Evolutionary conservation across 1,284 basidiomycete species (phyloP).

Genomic region (Leccinum fuscescens): DNA sequence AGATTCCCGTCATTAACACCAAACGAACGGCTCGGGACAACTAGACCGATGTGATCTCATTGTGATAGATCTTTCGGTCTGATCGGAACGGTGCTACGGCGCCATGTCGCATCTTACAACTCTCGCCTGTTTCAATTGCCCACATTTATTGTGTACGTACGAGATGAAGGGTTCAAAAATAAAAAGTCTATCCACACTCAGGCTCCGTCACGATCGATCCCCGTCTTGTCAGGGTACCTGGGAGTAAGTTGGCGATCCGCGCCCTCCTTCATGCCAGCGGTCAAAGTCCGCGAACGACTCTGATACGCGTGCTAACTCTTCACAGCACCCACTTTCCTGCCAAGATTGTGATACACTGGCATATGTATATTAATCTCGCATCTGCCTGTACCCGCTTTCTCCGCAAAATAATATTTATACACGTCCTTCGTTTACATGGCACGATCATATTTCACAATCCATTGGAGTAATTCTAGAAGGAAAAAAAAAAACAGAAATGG

Average conservation of each 20-base stretch:
- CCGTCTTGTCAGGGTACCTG: background rate
- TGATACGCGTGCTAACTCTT: background rate
- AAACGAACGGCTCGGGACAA: background rate
- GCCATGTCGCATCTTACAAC: background rate
- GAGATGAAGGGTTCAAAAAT: background rate
- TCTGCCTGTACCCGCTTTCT: background rate
- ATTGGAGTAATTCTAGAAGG: background rate
- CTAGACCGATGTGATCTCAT: background rate
- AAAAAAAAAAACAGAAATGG: background rate
- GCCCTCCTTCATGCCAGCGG: background rate
- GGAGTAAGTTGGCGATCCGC: constrained; percentile 21
- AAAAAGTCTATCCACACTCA: constrained; percentile 1
- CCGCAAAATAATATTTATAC: background rate
- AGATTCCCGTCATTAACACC: background rate
- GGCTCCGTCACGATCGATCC: constrained; percentile 1
- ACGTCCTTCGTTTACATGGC: background rate
- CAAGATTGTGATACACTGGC: background rate
- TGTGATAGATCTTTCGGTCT: background rate
- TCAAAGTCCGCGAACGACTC: constrained; percentile 16
- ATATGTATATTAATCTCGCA: background rate
- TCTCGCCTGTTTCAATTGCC: background rate
- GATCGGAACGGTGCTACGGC: background rate
- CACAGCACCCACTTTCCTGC: background rate
- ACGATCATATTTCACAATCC: background rate
- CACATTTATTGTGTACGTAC: background rate